Percentiles rank a stretch among this genome's conserved stretches.
These are phyloP conservation scores for Knoxdaviesia capensis DNA, from an alignment of 2,329 filamentous ascomycete genomes.

Conservation along the genomic window DNA sequence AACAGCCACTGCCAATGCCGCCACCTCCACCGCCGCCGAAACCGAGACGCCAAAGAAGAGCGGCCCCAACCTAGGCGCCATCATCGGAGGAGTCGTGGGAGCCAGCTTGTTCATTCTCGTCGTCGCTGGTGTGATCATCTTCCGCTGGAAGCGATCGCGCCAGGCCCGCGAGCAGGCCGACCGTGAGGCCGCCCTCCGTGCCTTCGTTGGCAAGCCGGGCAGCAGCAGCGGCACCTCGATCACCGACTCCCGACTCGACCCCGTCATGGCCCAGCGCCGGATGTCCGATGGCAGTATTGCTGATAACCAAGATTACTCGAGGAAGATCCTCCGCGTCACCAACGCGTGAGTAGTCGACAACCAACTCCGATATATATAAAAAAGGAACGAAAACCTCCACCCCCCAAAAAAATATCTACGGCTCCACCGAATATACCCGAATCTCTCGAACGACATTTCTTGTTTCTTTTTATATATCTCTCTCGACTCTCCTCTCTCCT, in stretches of 20 bases:
- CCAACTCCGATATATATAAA: too few species aligned
- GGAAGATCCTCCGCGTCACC: slow-evolving; percentile 76
- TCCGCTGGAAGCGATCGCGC: slow-evolving; percentile 53
- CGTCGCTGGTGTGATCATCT: slow-evolving; percentile 51
- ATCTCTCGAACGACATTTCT: too few species aligned
- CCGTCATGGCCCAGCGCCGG: slow-evolving; percentile 63
- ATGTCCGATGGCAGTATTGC: slow-evolving; percentile 92
- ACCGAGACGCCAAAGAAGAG: slow-evolving; percentile 10
- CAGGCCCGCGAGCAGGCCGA: slow-evolving; percentile 72
- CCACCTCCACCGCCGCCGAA: slow-evolving; percentile 8
- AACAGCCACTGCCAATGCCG: slow-evolving; percentile 10
- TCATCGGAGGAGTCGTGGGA: slow-evolving; percentile 75
- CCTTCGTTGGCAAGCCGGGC: slow-evolving; percentile 45
- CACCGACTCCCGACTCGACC: slow-evolving; percentile 70
- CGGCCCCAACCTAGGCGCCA: slow-evolving; percentile 53
- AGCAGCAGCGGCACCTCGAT: slow-evolving; percentile 49
- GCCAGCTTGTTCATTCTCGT: slow-evolving; percentile 56
- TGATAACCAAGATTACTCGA: slow-evolving; percentile 91
- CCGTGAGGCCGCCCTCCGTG: slow-evolving; percentile 58
- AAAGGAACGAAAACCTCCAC: too few species aligned
- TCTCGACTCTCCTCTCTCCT: too few species aligned
- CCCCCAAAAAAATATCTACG: too few species aligned
- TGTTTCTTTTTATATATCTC: too few species aligned
- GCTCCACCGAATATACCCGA: too few species aligned
- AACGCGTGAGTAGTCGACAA: too few species aligned